Evolutionary conservation across 352 stramenopile genomes (phyloP).

Genomic region (Aphanomyces euteiches): DNA sequence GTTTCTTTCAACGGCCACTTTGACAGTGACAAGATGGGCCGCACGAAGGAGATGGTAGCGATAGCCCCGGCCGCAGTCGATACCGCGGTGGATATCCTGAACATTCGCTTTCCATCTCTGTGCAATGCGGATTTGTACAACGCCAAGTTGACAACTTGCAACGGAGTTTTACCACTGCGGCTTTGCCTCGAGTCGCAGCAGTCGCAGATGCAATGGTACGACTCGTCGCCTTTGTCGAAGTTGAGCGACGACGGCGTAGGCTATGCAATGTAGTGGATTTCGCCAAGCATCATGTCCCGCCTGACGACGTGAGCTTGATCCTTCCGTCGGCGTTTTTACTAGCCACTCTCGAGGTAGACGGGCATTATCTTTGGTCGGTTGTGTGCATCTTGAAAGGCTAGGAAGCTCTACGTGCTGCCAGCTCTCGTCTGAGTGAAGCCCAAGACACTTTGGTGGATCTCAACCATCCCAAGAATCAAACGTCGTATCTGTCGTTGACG

Average conservation of each 20-base stretch:
- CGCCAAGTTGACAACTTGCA: background rate
- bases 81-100: background rate
- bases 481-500: background rate
- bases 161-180: background rate
- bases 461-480: background rate
- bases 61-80: background rate
- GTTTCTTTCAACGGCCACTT: too few species aligned
- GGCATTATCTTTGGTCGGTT: background rate
- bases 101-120: background rate
- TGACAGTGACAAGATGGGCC: too few species aligned
- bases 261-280: background rate
- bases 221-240: background rate
- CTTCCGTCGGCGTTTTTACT: background rate
- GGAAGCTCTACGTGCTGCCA: background rate
- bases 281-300: background rate
- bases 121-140: slow-evolving; percentile 1
- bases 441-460: background rate
- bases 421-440: background rate
- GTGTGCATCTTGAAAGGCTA: background rate
- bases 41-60: too few species aligned
- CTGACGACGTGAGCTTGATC: background rate
- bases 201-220: background rate
- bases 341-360: background rate
- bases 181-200: background rate
- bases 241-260: background rate